Conservation (phyloP, 176 grass and related monocot species). For the Zea luxurians region DNA sequence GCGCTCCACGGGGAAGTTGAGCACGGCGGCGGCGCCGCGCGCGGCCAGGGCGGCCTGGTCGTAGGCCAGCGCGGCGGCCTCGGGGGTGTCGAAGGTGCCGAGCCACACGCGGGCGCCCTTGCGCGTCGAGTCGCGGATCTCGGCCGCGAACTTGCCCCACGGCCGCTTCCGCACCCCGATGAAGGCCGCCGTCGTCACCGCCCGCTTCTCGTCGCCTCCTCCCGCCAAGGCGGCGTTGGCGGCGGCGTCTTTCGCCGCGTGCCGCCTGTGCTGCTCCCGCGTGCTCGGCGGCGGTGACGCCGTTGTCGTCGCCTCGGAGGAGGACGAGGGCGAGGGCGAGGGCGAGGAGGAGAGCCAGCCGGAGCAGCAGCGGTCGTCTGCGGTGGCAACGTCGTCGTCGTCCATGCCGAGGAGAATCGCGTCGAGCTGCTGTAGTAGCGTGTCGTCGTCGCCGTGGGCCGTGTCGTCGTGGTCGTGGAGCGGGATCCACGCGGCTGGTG, state of each 20-base stretch:
- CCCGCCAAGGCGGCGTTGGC: not conserved
- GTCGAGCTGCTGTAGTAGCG: not conserved
- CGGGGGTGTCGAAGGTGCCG: conserved; percentile 71
- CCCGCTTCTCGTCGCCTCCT: not conserved
- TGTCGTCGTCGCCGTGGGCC: not conserved
- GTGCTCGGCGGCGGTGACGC: not conserved
- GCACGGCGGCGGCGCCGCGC: conserved; percentile 45
- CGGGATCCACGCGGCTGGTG: not conserved
- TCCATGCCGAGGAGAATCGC: not conserved
- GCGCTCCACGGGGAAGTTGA: conserved; percentile 49
- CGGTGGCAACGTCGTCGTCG: not conserved
- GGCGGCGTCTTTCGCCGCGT: not conserved
- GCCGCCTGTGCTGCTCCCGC: not conserved
- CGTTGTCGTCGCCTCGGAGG: not conserved
- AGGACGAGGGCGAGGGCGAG: not conserved
- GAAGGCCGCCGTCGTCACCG: conserved; percentile 5
- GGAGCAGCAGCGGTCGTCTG: not conserved
- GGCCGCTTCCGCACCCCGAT: conserved; percentile 56
- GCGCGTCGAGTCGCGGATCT: conserved; percentile 58
- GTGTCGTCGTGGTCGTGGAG: not conserved
- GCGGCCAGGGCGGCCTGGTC: conserved; percentile 61
- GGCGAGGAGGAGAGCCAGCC: not conserved
- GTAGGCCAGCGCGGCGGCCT: conserved; percentile 69
- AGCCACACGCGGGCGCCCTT: conserved; percentile 61
- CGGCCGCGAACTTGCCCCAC: conserved; percentile 62